Evolutionary conservation across 1,139 yeast genomes (phyloP), one percentile per base, ranked within the genome.

Genomic region (Geotrichum bryndzae): DNA sequence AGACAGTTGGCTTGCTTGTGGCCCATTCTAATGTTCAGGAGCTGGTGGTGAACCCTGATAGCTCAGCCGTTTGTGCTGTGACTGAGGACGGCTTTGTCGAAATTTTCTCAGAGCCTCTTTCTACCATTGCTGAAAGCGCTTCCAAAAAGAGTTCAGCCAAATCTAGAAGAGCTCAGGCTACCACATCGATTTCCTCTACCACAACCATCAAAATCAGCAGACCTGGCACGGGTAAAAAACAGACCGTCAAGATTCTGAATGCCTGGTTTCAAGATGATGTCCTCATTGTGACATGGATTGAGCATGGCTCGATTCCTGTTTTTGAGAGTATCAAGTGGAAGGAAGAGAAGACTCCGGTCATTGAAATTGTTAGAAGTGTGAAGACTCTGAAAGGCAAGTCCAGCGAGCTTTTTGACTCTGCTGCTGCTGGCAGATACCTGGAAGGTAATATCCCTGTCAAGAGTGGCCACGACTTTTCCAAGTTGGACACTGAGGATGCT

Each of bases 71-170:
- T 54, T 79, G 84, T 1, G 85, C 82, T 0, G 77, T 85, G 11
- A 86, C 90, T 18, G 95, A 87, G 70, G 84, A 82, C 62, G 80
- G 96, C 4, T 71, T 73, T 25, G 78, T 87, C 15, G 96, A 89
- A 71, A 70, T 88, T 1, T 90, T 89, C 73, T 75, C 79, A 58
- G 77, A 83, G 65, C 86, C 88, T 6, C 76, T 85, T 58, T 67
- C 72, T 7, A 52, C 51, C 10, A 63, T 63, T 25, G 35, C 52
- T 25, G 61, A 59, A n/a, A 53, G 63, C 4, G 51, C 63, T 10
- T 56, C 65, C 4, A 52, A 64, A 3, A 48, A 66, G 29, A 54
- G 63, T 13, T 57, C 35, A 64, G 59, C 59, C 51, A 61, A 65
- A 4, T 65, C 70, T 3, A 71, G 72, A 61, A 77, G 75, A 66